Evolutionary conservation across 345 rosid genomes (phyloP).

Genomic region (Bruguiera gymnorhiza): DNA sequence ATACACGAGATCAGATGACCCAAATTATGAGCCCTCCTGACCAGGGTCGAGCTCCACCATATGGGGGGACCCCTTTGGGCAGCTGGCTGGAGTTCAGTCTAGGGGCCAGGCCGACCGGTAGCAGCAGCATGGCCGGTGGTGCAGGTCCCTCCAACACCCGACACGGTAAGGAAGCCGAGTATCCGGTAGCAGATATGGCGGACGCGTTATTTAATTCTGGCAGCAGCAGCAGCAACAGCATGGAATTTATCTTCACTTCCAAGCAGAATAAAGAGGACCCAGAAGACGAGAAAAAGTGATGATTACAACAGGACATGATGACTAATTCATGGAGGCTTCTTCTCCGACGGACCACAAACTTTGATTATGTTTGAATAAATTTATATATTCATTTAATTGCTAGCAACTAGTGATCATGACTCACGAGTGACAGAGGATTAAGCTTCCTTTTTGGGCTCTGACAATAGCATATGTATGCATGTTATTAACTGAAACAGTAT

Average conservation of each 20-base stretch:
- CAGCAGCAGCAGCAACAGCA: slow-evolving; percentile 51
- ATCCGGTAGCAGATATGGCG: slow-evolving; percentile 49
- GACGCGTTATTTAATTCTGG: slow-evolving; percentile 61
- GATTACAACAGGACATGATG: too few species aligned
- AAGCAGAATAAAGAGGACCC: slow-evolving; percentile 30
- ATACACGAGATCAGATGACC: neutral
- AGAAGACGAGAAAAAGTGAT: slow-evolving; percentile 27
- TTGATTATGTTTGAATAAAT: too few species aligned
- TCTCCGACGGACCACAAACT: too few species aligned
- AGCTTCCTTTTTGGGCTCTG: too few species aligned
- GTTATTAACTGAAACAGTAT: too few species aligned
- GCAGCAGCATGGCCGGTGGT: slow-evolving; percentile 2
- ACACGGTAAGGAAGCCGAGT: slow-evolving; percentile 28
- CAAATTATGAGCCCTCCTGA: slow-evolving; percentile 7
- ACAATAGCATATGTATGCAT: too few species aligned
- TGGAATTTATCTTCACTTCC: slow-evolving; percentile 48
- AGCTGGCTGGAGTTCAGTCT: slow-evolving; percentile 39
- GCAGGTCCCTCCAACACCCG: slow-evolving; percentile 34
- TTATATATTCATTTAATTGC: too few species aligned
- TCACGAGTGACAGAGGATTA: too few species aligned
- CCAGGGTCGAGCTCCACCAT: slow-evolving; percentile 1
- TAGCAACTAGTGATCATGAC: too few species aligned
- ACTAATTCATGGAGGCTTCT: too few species aligned
- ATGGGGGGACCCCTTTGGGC: neutral
- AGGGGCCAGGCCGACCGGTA: slow-evolving; percentile 6